phyloP scores from a whole-genome alignment of 2,329 filamentous ascomycete genomes.

The Thielaviopsis musarum region DNA sequence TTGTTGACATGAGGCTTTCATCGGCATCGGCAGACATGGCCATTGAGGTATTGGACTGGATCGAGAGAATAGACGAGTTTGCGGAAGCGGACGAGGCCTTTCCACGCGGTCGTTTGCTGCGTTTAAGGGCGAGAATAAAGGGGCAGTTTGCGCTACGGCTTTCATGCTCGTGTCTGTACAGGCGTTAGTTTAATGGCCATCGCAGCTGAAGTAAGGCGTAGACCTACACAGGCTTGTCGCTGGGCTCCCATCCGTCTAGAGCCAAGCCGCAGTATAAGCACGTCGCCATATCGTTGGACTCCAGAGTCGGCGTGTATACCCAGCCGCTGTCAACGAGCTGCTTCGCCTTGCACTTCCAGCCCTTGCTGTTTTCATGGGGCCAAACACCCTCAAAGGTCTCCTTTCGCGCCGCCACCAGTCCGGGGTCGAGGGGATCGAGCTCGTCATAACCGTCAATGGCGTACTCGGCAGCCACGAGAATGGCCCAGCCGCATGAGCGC shows the following conservation, averaged over 20 bases:
- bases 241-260: conserved; percentile 86
- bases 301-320: conserved; percentile 74
- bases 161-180: conserved; percentile 62
- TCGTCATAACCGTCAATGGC: conserved; percentile 44
- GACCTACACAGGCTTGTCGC: conserved; percentile 70
- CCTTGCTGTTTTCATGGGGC: conserved; percentile 78
- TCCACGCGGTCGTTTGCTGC: conserved; percentile 38
- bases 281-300: conserved; percentile 76
- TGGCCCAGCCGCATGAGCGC: conserved; percentile 71
- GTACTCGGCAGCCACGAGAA: conserved; percentile 46
- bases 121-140: conserved; percentile 57
- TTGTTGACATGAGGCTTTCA: conserved; percentile 42
- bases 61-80: conserved; percentile 50
- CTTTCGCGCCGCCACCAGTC: conserved; percentile 60
- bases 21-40: conserved; percentile 30
- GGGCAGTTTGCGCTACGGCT: conserved; percentile 61
- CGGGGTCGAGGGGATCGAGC: conserved; percentile 56
- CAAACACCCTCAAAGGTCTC: conserved; percentile 72
- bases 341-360: conserved; percentile 77
- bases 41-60: conserved; percentile 32
- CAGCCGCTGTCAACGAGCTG: conserved; percentile 89
- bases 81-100: conserved; percentile 40
- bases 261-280: conserved; percentile 83
- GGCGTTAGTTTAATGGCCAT: conserved; percentile 15
- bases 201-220: neutral